A percentile compares a stretch with the other conserved stretches of the same genome.
Evolutionary conservation across 2,329 filamentous ascomycete genomes (phyloP).

Genomic region (Fusarium graminum): DNA sequence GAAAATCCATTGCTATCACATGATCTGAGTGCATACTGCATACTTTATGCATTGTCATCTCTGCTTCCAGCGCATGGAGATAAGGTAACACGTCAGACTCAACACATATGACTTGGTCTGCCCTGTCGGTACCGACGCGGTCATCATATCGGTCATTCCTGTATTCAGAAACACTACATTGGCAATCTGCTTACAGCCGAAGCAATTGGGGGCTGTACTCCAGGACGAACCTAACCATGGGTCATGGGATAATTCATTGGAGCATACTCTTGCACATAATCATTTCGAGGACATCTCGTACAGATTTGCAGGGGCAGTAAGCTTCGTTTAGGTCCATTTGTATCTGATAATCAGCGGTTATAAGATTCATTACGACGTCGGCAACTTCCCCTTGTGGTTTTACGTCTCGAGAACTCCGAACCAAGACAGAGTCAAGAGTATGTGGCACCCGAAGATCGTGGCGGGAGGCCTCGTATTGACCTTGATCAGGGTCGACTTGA

Average conservation of each 20-base stretch:
- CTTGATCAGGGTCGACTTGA: too few relatives aligned
- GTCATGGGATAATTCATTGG: background rate
- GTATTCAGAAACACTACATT: background rate
- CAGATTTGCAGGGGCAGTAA: background rate
- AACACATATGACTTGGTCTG: background rate
- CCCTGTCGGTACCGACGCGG: background rate
- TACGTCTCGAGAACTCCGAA: too few relatives aligned
- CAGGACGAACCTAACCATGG: background rate
- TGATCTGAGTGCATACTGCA: background rate
- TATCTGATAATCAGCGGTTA: background rate
- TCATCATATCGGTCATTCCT: conserved; percentile 10
- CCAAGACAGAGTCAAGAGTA: too few relatives aligned
- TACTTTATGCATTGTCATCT: background rate
- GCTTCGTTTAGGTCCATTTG: too few relatives aligned
- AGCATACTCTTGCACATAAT: background rate
- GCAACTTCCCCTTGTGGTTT: background rate
- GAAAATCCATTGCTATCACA: background rate
- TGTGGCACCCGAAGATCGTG: too few relatives aligned
- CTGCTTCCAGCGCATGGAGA: background rate
- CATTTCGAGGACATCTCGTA: background rate
- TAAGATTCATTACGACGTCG: conserved; percentile 3
- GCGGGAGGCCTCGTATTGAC: too few relatives aligned
- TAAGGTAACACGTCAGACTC: background rate
- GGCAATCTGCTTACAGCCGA: background rate
- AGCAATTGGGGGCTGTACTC: background rate